A percentile compares a stretch with the other conserved stretches of the same genome.
Evolutionary conservation across 805 yeast genomes (phyloP).

Genomic region (Candida taoyuanica): DNA sequence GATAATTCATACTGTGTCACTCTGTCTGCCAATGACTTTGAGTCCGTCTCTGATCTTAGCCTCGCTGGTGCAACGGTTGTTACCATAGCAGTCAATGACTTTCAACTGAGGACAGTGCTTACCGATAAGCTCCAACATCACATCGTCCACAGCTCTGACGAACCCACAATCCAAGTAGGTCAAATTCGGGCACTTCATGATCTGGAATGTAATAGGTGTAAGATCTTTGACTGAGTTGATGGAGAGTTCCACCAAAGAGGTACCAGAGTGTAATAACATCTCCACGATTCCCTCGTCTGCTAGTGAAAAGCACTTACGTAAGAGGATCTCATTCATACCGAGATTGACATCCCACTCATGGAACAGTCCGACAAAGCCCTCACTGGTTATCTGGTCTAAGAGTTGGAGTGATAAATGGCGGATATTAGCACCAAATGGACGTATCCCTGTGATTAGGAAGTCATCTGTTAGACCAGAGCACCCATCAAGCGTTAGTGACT

Average conservation of each 20-base stretch:
- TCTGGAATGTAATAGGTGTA: constrained; percentile 45
- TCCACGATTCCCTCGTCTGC: constrained; percentile 60
- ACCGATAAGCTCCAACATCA: constrained; percentile 51
- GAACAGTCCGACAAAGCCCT: constrained; percentile 58
- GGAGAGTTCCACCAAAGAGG: constrained; percentile 63
- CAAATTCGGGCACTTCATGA: constrained; percentile 52
- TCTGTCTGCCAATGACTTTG: constrained; percentile 69
- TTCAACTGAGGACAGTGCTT: constrained; percentile 56
- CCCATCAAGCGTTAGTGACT: constrained; percentile 60
- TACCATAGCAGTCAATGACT: constrained; percentile 76
- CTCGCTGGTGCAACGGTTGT: constrained; percentile 58
- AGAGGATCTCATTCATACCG: constrained; percentile 55
- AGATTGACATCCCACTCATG: constrained; percentile 47
- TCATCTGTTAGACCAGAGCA: constrained; percentile 69
- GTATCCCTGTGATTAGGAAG: constrained; percentile 51
- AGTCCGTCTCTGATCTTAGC: constrained; percentile 51
- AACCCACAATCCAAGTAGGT: constrained; percentile 75
- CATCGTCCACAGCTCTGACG: constrained; percentile 71
- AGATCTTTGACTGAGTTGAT: constrained; percentile 68
- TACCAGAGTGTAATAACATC: constrained; percentile 55
- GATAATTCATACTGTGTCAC: constrained; percentile 45
- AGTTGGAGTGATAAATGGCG: constrained; percentile 53
- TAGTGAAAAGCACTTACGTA: constrained; percentile 62
- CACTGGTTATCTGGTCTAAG: constrained; percentile 65
- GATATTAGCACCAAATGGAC: constrained; percentile 52